Percentiles rank a stretch among this genome's conserved stretches.
phyloP scores from a whole-genome alignment of 169 alveolate genomes.

The Blepharisma undulans region DNA sequence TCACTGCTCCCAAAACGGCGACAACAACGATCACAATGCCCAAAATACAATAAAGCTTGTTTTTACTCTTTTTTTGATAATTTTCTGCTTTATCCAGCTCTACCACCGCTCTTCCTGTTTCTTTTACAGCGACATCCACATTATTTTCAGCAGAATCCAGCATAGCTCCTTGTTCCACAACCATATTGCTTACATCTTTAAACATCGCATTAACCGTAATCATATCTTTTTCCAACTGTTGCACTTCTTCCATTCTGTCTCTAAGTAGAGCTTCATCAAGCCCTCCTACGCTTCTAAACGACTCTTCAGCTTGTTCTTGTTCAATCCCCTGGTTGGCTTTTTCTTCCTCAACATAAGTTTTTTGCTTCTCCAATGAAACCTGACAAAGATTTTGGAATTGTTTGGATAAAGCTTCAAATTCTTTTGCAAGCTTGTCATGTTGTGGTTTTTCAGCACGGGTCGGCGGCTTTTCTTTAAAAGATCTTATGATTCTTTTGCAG shows the following conservation, averaged over 20 bases:
- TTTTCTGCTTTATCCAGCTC: conserved; percentile 27
- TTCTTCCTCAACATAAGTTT: background rate
- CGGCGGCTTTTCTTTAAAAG: background rate
- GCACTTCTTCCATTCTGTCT: background rate
- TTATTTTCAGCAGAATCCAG: conserved; percentile 16
- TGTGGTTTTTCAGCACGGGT: background rate
- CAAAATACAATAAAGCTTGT: conserved; percentile 1
- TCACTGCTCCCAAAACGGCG: background rate
- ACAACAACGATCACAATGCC: conserved; percentile 7
- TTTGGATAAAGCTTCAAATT: background rate
- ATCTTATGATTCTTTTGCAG: background rate
- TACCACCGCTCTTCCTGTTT: conserved; percentile 14
- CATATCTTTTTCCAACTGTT: conserved; percentile 22
- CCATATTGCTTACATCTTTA: conserved; percentile 29
- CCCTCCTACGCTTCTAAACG: background rate
- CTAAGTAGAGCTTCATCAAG: background rate
- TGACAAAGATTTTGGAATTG: background rate
- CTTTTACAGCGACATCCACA: background rate
- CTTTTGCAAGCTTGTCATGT: conserved; percentile 6
- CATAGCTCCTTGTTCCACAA: conserved; percentile 19
- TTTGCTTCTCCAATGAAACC: background rate
- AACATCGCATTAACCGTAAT: conserved; percentile 16
- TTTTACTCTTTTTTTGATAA: conserved; percentile 13
- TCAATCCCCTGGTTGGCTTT: background rate
- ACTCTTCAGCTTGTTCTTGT: background rate